Base-by-base conservation (phyloP, 768 basidiomycete species). In the Lepiota venenata region DNA sequence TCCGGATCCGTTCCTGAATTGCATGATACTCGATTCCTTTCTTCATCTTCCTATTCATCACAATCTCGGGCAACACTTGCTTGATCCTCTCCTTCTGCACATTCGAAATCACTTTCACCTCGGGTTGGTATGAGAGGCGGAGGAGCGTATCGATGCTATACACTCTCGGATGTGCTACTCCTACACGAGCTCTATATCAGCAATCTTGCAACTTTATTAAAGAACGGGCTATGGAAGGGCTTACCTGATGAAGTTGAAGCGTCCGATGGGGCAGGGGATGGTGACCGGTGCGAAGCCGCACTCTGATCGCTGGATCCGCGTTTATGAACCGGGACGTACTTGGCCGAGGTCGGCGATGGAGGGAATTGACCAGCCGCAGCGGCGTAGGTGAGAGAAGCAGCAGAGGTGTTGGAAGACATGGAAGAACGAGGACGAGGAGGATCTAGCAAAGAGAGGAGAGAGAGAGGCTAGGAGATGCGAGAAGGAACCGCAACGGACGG, bases 1-100 rank as follows among this genome's bases (percentile, higher is more conserved):
- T 38, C 27, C 52, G 44, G 5, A 54, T 14, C 16, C 50, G 54
- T 14, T 59, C 50, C 41, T 59, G 58, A 32, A 46, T 44, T 4
- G 51, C 47, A 36, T 56, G 55, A 47, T 62, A 69, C 55, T 67
- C 61, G 36, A 66, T 45, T 20, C 58, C 62, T 63, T 70, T 70
- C 47, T 64, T 62, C 61, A 67, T 66, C 45, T 65, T 66, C 38
- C 67, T 59, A 47, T 64, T 69, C 65, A 71, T 68, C 21, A 68
- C 61, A 12, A 69, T 59, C 48, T 71, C 67, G 1, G 68, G 68
- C 15, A 36, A 32, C 37, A n/a, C 21, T 25, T 54, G n/a, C 37
- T 39, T 54, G n/a, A 54, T 5, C 25, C 32, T 54, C 37, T 54
- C 52, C 52, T 40, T 54, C 14, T 47, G 44, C 38, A 27, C 37